These are phyloP conservation scores for Chrysoporthe puriensis DNA, from an alignment of 2,329 filamentous ascomycete species.

Conservation along the genomic window DNA sequence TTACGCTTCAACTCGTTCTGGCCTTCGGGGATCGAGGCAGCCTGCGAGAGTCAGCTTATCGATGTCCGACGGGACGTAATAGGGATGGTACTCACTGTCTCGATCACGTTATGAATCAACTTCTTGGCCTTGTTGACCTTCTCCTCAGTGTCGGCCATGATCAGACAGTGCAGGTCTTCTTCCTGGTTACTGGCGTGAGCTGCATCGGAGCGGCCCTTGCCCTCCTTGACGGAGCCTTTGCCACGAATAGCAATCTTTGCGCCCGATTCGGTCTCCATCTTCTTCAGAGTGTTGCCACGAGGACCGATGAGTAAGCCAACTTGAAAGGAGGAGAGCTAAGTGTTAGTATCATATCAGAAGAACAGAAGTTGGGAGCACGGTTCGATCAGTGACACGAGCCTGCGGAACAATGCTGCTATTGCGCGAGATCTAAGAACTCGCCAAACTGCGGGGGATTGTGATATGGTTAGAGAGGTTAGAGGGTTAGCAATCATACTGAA, in stretches of 20 bases:
- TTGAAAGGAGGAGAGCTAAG: conserved; percentile 83
- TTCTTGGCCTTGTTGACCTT: conserved; percentile 99
- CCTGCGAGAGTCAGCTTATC: conserved; percentile 56
- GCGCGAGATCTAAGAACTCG: conserved; percentile 44
- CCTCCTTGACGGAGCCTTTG: conserved; percentile 99
- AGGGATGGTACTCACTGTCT: conserved; percentile 73
- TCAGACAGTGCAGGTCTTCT: conserved; percentile 97
- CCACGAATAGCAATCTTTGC: conserved; percentile 99
- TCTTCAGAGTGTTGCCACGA: conserved; percentile 99
- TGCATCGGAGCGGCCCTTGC: conserved; percentile 97
- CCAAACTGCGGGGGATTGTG: conserved; percentile 49
- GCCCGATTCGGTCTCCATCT: conserved; percentile 96
- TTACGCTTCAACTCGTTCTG: conserved; percentile 99
- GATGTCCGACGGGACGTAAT: neutral
- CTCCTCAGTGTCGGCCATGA: conserved; percentile 99
- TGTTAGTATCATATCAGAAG: conserved; percentile 74
- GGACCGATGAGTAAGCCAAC: conserved; percentile 99
- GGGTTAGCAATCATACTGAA: conserved; percentile 99
- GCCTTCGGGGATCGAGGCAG: conserved; percentile 96
- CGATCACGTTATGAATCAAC: conserved; percentile 97
- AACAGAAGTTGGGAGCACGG: conserved; percentile 41
- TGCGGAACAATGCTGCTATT: conserved; percentile 36
- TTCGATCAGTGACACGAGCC: conserved; percentile 41
- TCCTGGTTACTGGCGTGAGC: conserved; percentile 99
- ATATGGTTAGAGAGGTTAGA: conserved; percentile 76